Evolutionary conservation across 805 yeast species (phyloP).

Genomic region (Clavispora santaluciae): DNA sequence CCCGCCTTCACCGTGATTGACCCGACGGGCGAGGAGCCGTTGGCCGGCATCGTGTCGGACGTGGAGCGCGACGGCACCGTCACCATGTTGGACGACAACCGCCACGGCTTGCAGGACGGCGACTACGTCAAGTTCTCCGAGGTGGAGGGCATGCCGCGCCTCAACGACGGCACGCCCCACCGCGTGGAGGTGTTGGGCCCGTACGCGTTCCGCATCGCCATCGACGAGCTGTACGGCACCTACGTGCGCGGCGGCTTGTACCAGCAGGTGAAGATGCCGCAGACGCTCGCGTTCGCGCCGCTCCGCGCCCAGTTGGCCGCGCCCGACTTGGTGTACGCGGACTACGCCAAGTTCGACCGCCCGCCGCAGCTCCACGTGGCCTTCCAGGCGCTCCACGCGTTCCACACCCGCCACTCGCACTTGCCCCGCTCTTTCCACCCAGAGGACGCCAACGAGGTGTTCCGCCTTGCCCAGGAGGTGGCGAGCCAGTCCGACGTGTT

Average conservation of each 20-base stretch:
- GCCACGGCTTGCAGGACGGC: slow-evolving; percentile 94
- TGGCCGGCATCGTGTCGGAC: slow-evolving; percentile 80
- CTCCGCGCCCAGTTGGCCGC: slow-evolving; percentile 58
- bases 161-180: slow-evolving; percentile 69
- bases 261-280: slow-evolving; percentile 88
- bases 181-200: slow-evolving; percentile 89
- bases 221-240: slow-evolving; percentile 50
- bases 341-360: slow-evolving; percentile 91
- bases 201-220: slow-evolving; percentile 76
- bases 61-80: slow-evolving; percentile 86
- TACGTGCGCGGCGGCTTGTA: slow-evolving; percentile 84
- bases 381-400: slow-evolving; percentile 81
- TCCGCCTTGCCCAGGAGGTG: slow-evolving; percentile 56
- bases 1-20: slow-evolving; percentile 74
- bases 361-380: slow-evolving; percentile 89
- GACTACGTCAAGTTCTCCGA: slow-evolving; percentile 83
- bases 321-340: slow-evolving; percentile 81
- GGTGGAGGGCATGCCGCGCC: slow-evolving; percentile 69
- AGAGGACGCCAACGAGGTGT: slow-evolving; percentile 66
- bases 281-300: slow-evolving; percentile 54
- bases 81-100: slow-evolving; percentile 84
- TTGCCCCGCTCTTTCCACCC: slow-evolving; percentile 75
- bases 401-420: slow-evolving; percentile 57
- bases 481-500: slow-evolving; percentile 51
- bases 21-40: slow-evolving; percentile 89